These are phyloP conservation scores for Neopestalotiopsis sp. DNA, from an alignment of 2,329 filamentous ascomycete genomes.

Conservation along the genomic window DNA sequence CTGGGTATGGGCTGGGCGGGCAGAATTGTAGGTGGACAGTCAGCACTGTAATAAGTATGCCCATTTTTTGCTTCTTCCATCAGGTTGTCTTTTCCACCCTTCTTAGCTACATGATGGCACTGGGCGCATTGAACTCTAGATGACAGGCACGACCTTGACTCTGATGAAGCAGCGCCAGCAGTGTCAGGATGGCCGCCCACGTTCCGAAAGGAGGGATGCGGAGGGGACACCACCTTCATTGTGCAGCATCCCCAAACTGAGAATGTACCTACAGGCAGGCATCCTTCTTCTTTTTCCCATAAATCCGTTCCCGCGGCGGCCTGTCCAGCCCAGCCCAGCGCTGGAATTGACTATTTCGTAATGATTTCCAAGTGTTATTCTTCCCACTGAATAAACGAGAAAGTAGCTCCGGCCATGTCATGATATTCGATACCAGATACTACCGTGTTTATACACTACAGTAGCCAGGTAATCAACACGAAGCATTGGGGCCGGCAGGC, in stretches of 20 bases:
- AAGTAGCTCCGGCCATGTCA: neutral
- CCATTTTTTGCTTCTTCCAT: neutral
- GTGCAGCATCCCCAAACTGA: neutral
- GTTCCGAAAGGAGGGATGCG: slow-evolving; percentile 4
- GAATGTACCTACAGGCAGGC: neutral
- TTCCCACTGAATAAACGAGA: neutral
- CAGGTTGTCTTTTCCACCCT: neutral
- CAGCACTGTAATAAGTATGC: neutral
- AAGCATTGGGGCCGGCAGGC: neutral
- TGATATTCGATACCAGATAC: neutral
- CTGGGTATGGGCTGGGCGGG: neutral
- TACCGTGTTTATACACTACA: too few species aligned
- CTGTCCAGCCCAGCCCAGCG: neutral
- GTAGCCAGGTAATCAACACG: too few species aligned
- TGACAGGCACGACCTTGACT: neutral
- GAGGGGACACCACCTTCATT: slow-evolving; percentile 1
- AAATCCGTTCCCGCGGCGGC: neutral
- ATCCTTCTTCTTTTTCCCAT: neutral
- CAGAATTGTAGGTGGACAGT: neutral
- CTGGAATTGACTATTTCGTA: neutral
- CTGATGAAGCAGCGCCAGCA: neutral
- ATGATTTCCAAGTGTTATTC: neutral
- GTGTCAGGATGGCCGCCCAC: neutral
- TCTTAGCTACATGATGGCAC: neutral
- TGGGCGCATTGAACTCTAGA: neutral